Evolutionary conservation across 2,329 filamentous ascomycete genomes (phyloP).

Genomic region (Exophiala mesophila): DNA sequence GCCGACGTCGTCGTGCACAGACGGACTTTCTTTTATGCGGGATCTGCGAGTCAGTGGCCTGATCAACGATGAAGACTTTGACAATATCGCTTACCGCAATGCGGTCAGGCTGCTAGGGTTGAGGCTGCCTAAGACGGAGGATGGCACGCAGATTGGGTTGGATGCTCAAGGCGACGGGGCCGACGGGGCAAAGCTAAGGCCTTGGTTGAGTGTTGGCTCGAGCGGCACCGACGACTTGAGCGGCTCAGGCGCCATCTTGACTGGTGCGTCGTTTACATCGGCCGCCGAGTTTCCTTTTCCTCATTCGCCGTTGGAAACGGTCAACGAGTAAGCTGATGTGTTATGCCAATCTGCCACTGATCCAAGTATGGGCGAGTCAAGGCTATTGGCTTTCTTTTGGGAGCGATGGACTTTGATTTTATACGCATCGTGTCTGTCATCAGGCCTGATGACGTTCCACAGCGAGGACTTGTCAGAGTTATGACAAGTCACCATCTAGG

Average conservation of each 20-base stretch:
- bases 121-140: conserved; percentile 9
- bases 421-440: no score
- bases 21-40: conserved; percentile 45
- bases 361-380: no score
- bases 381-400: no score
- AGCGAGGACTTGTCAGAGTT: no score
- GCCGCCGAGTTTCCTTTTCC: conserved; percentile 5
- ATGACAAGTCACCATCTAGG: no score
- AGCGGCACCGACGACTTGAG: conserved; percentile 1
- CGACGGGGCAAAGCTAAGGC: neutral
- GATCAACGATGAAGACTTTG: conserved; percentile 46
- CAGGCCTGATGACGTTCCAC: no score
- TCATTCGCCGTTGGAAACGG: conserved; percentile 16
- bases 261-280: neutral
- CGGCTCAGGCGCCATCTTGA: neutral
- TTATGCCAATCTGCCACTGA: no score
- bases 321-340: conserved; percentile 8
- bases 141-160: conserved; percentile 14
- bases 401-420: no score
- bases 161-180: conserved; percentile 2
- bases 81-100: conserved; percentile 48
- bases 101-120: conserved; percentile 43
- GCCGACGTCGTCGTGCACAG: conserved; percentile 49
- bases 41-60: conserved; percentile 48
- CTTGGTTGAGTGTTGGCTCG: conserved; percentile 13